These are phyloP conservation scores for Zopfochytrium polystomum DNA, from an alignment of 371 early-diverging fungal genomes.

Conservation along the genomic window DNA sequence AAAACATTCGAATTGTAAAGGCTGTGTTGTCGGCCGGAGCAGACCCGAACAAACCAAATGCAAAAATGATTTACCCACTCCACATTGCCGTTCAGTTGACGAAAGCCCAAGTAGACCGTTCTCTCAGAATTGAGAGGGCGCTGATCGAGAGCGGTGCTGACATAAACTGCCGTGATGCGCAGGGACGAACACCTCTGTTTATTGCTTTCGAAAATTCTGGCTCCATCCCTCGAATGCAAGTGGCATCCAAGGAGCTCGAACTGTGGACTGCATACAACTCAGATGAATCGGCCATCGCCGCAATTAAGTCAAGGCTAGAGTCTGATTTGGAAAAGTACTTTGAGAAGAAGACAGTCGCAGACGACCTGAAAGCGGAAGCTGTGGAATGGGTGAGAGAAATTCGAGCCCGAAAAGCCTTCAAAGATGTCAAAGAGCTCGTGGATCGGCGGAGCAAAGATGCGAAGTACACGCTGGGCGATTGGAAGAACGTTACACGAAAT, in stretches of 20 bases:
- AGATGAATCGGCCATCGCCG: slow-evolving; percentile 19
- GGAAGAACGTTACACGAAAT: no score
- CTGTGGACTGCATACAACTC: slow-evolving; percentile 8
- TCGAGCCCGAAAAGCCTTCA: neutral
- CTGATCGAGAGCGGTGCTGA: slow-evolving; percentile 48
- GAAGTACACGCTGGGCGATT: slow-evolving; percentile 12
- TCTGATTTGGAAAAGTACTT: neutral
- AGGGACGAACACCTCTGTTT: slow-evolving; percentile 57
- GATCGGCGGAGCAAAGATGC: slow-evolving; percentile 15
- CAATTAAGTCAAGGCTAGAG: slow-evolving; percentile 14
- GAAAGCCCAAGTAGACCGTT: slow-evolving; percentile 52
- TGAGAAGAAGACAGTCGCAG: neutral
- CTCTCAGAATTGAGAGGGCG: slow-evolving; percentile 51
- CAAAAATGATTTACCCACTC: slow-evolving; percentile 41
- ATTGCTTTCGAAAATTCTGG: slow-evolving; percentile 46
- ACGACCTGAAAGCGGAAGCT: neutral
- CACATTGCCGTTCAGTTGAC: slow-evolving; percentile 54
- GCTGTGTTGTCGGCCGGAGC: slow-evolving; percentile 46
- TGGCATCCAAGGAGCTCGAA: slow-evolving; percentile 24
- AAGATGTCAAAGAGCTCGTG: neutral
- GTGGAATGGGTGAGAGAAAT: no score
- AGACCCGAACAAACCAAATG: slow-evolving; percentile 29
- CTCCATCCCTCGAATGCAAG: slow-evolving; percentile 46
- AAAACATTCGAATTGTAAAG: slow-evolving; percentile 44
- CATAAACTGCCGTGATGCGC: slow-evolving; percentile 28